phyloP scores from a whole-genome alignment of 805 yeast species.

The Brettanomyces nanus region DNA sequence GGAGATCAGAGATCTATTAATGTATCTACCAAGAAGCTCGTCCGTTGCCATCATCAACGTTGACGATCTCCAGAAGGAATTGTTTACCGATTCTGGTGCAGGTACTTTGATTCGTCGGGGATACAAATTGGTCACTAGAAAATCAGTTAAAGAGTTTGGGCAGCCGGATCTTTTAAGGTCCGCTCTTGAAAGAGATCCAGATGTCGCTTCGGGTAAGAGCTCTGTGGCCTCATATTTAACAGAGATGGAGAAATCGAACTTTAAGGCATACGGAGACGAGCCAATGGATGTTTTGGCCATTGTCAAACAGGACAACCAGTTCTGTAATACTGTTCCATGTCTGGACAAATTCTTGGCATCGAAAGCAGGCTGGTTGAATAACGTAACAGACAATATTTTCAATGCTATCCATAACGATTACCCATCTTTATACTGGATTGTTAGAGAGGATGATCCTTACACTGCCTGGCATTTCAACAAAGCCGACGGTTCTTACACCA shows the following conservation, averaged over 20 bases:
- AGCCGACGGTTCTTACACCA: conserved; percentile 89
- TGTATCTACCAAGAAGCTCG: conserved; percentile 91
- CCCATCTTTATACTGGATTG: conserved; percentile 74
- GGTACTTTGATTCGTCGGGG: conserved; percentile 98
- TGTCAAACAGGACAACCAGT: conserved; percentile 41
- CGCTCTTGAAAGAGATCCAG: conserved; percentile 72
- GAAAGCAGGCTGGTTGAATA: conserved; percentile 93
- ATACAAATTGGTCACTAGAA: conserved; percentile 70
- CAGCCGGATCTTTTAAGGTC: conserved; percentile 70
- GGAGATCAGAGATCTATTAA: conserved; percentile 90
- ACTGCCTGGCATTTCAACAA: conserved; percentile 86
- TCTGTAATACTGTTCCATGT: conserved; percentile 41
- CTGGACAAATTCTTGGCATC: conserved; percentile 83
- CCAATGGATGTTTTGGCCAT: conserved; percentile 92
- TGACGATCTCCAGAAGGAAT: conserved; percentile 89
- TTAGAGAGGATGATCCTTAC: conserved; percentile 83
- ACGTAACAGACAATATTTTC: conserved; percentile 93
- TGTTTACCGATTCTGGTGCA: conserved; percentile 98
- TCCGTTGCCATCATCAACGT: conserved; percentile 97
- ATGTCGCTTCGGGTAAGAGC: conserved; percentile 56
- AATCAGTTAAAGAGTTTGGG: conserved; percentile 58
- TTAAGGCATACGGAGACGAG: conserved; percentile 88
- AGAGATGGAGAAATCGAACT: conserved; percentile 50
- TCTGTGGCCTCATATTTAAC: conserved; percentile 79
- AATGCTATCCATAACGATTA: conserved; percentile 70